Conservation (phyloP, 2,329 filamentous ascomycete species). For the Nothopassalora personata region DNA sequence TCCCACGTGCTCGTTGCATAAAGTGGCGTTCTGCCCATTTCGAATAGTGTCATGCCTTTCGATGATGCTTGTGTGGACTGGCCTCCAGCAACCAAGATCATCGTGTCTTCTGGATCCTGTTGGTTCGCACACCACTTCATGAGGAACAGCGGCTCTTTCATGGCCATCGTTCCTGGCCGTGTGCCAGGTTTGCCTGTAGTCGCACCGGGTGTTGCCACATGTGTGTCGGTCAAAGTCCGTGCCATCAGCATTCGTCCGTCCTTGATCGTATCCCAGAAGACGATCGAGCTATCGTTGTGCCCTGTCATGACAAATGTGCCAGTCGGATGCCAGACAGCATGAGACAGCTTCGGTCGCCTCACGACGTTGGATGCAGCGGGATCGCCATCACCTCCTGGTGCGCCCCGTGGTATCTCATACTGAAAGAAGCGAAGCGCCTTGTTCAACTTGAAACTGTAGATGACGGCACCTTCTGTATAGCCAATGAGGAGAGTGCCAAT, state of each 20-base stretch:
- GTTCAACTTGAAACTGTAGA: conserved; percentile 94
- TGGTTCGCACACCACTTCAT: conserved; percentile 87
- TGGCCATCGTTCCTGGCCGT: conserved; percentile 46
- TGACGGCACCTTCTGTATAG: conserved; percentile 80
- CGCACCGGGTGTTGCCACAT: conserved; percentile 61
- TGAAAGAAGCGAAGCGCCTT: conserved; percentile 71
- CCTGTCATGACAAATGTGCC: conserved; percentile 83
- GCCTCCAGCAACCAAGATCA: conserved; percentile 78
- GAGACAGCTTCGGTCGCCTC: conserved; percentile 69
- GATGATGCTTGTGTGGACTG: conserved; percentile 59
- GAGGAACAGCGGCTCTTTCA: conserved; percentile 69
- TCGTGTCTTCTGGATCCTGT: conserved; percentile 87
- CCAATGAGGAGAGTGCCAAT: conserved; percentile 86
- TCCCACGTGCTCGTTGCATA: conserved; percentile 93
- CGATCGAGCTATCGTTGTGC: conserved; percentile 85
- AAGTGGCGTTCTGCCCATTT: conserved; percentile 80
- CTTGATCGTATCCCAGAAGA: conserved; percentile 78
- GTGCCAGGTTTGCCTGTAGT: conserved; percentile 20
- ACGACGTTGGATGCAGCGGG: conserved; percentile 55
- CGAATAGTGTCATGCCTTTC: conserved; percentile 81
- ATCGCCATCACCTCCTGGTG: conserved; percentile 71
- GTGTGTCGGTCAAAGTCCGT: conserved; percentile 67
- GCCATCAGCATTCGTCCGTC: conserved; percentile 81
- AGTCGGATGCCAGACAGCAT: conserved; percentile 90
- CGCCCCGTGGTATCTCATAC: conserved; percentile 74